These are phyloP conservation scores for Beauveria scarabaeidicola DNA, from an alignment of 2,329 filamentous ascomycete species.

Conservation along the genomic window DNA sequence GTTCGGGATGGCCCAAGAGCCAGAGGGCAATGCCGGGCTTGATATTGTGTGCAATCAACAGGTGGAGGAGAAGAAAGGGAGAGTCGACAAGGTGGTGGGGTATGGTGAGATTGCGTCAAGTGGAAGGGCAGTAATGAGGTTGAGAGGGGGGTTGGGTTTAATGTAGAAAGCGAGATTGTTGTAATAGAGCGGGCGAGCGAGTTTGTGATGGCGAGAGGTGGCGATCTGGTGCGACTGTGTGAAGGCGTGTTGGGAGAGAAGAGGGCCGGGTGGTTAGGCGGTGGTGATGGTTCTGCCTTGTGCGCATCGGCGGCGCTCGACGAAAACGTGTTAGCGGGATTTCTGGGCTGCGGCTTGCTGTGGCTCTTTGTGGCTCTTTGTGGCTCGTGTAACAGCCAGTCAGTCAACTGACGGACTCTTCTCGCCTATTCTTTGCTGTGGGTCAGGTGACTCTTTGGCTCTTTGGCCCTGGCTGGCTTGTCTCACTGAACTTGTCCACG, in stretches of 20 bases:
- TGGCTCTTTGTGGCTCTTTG: not conserved
- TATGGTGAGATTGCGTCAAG: not conserved
- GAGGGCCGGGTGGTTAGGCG: constrained; percentile 3
- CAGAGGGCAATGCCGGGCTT: not conserved
- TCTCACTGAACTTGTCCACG: not conserved
- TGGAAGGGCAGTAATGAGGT: not conserved
- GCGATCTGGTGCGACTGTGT: not conserved
- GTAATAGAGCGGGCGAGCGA: not conserved
- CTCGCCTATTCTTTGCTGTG: not conserved
- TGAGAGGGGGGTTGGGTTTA: not conserved
- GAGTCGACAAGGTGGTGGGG: constrained; percentile 1
- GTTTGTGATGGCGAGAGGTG: not conserved
- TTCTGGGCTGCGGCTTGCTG: not conserved
- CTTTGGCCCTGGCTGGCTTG: not conserved
- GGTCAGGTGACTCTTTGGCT: constrained; percentile 1
- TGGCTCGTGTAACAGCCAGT: not conserved
- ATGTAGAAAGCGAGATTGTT: not conserved
- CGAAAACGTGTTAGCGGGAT: not conserved
- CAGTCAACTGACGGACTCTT: too few relatives aligned
- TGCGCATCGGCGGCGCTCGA: not conserved
- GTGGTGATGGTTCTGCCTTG: constrained; percentile 10
- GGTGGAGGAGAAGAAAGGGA: constrained; percentile 5
- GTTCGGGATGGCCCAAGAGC: not conserved
- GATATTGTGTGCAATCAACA: not conserved
- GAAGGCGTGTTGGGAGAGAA: not conserved